Evolutionary conservation across 1,284 basidiomycete species (phyloP), one percentile per base, ranked within the genome.

Genomic region (Trametes sp.): DNA sequence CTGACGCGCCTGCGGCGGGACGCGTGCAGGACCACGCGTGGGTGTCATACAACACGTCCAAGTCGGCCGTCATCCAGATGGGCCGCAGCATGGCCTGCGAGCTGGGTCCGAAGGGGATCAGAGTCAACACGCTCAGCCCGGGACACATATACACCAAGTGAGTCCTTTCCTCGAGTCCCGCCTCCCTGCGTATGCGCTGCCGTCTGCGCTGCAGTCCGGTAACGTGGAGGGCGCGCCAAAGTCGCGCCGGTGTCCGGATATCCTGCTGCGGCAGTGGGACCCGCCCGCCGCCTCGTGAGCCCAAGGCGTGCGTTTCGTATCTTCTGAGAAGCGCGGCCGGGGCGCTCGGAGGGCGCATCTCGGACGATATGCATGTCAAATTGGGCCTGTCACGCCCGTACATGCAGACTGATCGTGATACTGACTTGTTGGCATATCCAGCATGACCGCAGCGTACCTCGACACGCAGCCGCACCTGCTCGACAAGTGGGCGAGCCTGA

Each of bases 1-100:
- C 59, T 55, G 55, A 44, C 38, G 36, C 21, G 21, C 35, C 11
- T 53, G 49, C 35, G 31, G 45, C 42, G 44, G 24, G 26, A 36
- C 49, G 41, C 33, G n/a, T 48, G 28, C 42, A 90, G 87, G 88
- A 84, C 63, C 86, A 87, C 68, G 83, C 87, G n/a, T 93, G 89
- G 89, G 83, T 88, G 49, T 86, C 90, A 21, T 93, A 93, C 79
- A 94, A 94, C 76, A 84, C 87, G 55, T 92, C 89, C 77, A 95
- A 95, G 77, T 87, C 90, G 2, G 93, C 89, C 2, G 89, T 95
- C 8, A 75, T 93, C 48, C 93, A 95, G 77, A 92, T 94, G 87
- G 87, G 81, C 23, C 84, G 92, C 65, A 94, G 90, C 77, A 86
- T 95, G 83, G 93, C 94, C 4, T 91, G 90, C 74, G 94, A 95